phyloP scores from a whole-genome alignment of 495 filamentous ascomycete genomes.

The Aspergillus olivimuriae region DNA sequence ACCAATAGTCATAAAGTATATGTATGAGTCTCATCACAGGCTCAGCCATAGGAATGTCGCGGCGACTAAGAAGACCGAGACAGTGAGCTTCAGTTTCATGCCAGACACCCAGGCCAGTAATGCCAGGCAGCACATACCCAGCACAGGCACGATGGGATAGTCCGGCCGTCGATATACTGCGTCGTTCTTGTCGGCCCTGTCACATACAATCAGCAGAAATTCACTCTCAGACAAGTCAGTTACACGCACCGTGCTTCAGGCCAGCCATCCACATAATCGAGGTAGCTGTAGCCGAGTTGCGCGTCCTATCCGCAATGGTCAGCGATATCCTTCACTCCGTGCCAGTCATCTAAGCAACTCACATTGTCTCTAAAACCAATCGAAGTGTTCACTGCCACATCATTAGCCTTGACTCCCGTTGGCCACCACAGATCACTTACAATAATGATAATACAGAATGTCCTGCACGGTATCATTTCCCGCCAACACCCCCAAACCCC shows the following conservation, averaged over 20 bases:
- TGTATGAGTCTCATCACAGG: conserved; percentile 1
- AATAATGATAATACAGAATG: conserved; percentile 45
- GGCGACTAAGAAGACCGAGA: conserved; percentile 4
- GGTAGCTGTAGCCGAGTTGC: conserved; percentile 38
- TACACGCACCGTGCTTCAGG: conserved; percentile 24
- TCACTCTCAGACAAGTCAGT: not conserved
- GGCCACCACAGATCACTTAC: conserved; percentile 11
- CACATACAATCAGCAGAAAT: not conserved
- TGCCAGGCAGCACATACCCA: conserved; percentile 17
- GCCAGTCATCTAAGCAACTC: conserved; percentile 9
- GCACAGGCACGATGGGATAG: conserved; percentile 5
- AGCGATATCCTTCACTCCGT: not conserved
- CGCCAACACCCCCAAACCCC: conserved; percentile 35
- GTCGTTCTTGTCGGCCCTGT: conserved; percentile 6
- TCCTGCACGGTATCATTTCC: conserved; percentile 26
- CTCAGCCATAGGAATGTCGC: conserved; percentile 5
- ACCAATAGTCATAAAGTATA: not conserved
- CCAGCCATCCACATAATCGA: conserved; percentile 41
- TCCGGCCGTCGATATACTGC: not conserved
- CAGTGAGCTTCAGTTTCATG: conserved; percentile 6
- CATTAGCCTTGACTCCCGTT: no score
- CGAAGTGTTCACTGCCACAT: conserved; percentile 29
- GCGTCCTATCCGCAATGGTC: conserved; percentile 31
- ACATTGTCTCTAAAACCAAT: conserved; percentile 34
- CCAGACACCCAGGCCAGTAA: not conserved